Conservation (phyloP, 1,284 basidiomycete genomes). For the Puccinia brachypodii region DNA sequence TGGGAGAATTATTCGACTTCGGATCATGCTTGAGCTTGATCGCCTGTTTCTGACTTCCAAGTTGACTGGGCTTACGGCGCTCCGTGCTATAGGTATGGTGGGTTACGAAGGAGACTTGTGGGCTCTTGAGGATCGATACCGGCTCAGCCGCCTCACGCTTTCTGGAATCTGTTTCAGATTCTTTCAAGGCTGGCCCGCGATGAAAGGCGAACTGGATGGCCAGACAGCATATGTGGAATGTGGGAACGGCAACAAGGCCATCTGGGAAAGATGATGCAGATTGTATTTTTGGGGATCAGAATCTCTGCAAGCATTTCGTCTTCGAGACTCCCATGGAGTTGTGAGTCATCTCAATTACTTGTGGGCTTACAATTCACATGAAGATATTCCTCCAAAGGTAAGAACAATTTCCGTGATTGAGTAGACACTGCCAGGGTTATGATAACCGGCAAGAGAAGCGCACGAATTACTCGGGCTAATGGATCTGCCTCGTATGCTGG, state of each 20-base stretch:
- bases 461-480: background rate
- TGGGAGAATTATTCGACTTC: background rate
- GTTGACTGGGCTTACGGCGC: background rate
- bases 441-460: conserved; percentile 5
- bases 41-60: background rate
- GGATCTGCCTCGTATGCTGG: conserved; percentile 9
- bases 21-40: background rate
- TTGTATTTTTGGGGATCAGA: background rate
- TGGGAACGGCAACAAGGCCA: conserved; percentile 13
- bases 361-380: conserved; percentile 12
- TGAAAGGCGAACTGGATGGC: conserved; percentile 22
- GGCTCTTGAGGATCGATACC: background rate
- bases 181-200: conserved; percentile 5
- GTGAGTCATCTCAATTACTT: background rate
- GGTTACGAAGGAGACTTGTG: background rate
- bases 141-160: background rate
- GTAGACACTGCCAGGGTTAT: conserved; percentile 5
- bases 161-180: background rate
- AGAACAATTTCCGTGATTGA: conserved; percentile 13
- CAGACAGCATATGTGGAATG: conserved; percentile 19
- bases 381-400: conserved; percentile 20
- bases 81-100: background rate
- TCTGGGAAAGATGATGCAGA: background rate
- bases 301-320: background rate
- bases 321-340: background rate